Evolutionary conservation across 2,329 filamentous ascomycete genomes (phyloP), one percentile per base, ranked within the genome.

Genomic region (Penicillium sp.): DNA sequence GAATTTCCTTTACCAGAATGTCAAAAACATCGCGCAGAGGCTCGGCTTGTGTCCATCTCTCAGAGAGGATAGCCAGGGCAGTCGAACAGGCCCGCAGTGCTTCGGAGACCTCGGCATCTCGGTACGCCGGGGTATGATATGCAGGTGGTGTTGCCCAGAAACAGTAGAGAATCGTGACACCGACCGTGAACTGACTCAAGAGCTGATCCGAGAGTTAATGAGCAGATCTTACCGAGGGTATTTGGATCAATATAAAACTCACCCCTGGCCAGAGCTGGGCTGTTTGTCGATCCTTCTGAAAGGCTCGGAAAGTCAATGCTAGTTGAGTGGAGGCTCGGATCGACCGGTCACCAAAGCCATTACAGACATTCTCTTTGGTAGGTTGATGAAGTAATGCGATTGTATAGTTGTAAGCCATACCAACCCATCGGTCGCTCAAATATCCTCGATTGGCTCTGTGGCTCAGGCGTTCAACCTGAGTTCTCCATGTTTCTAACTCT

Each of bases 231-330:
- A 10, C 13, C 35, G 30, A 56, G 26, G 26, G 10, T 6, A 5
- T 52, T 25, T 7, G 10, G 35, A 51, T 19, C 13, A 6, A 46
- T 35, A 1, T n/a, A 48, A 1, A 33, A 46, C 64, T 56, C 54
- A 66, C 64, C 5, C 64, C 64, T 13, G 59, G 64, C 62, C 64
- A 66, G 43, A 65, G 53, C 53, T 66, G 64, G 16, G 64, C 62
- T 38, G 62, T 66, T 35, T 64, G 59, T 52, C 60, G 57, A 52
- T 66, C 59, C 19, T 63, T 66, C 14, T 66, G 64, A 25, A 64
- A 66, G 7, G 60, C 59, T 48, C 64, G 59, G 33, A 65, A 65
- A 46, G 62, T 62, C 38, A 64, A 52, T 6, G 59, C 30, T 33
- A 63, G 64, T 8, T 65, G 46, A 22, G 59, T 49, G 38, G 62